Percentiles rank a stretch among this genome's conserved stretches.
Evolutionary conservation across 495 filamentous ascomycete genomes (phyloP).

Genomic region (Melanomma pulvis-pyrius): DNA sequence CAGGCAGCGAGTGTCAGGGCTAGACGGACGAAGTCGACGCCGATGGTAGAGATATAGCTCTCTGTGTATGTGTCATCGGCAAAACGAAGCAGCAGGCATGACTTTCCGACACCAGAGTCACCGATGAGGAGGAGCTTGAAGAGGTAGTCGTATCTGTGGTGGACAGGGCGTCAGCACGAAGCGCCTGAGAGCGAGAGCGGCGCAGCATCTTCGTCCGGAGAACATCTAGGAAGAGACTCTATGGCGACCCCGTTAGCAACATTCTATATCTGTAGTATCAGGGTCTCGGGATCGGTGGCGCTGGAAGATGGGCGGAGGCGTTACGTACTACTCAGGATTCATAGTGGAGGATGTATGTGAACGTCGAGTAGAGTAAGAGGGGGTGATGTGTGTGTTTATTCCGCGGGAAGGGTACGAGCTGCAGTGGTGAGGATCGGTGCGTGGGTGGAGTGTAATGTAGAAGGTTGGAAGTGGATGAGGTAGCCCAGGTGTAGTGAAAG

Average conservation of each 20-base stretch:
- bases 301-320: constrained; percentile 17
- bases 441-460: neutral
- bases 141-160: constrained; percentile 90
- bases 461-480: neutral
- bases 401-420: constrained; percentile 2
- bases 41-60: constrained; percentile 99
- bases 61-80: constrained; percentile 99
- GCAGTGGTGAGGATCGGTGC: neutral
- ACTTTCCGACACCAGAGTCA: constrained; percentile 99
- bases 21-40: constrained; percentile 90
- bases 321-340: constrained; percentile 46
- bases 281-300: constrained; percentile 3
- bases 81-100: constrained; percentile 94
- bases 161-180: constrained; percentile 1
- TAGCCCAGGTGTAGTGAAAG: neutral
- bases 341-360: constrained; percentile 27
- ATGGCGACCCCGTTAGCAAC: constrained; percentile 19
- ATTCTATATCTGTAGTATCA: constrained; percentile 1
- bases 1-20: neutral
- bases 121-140: constrained; percentile 99
- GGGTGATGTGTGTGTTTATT: neutral
- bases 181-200: neutral
- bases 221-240: constrained; percentile 11
- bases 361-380: neutral
- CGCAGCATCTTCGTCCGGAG: neutral